Percentiles rank a stretch among this genome's conserved stretches.
These are phyloP conservation scores for Lodderomyces jiufengensis DNA, from an alignment of 1,139 yeast species.

Conservation along the genomic window DNA sequence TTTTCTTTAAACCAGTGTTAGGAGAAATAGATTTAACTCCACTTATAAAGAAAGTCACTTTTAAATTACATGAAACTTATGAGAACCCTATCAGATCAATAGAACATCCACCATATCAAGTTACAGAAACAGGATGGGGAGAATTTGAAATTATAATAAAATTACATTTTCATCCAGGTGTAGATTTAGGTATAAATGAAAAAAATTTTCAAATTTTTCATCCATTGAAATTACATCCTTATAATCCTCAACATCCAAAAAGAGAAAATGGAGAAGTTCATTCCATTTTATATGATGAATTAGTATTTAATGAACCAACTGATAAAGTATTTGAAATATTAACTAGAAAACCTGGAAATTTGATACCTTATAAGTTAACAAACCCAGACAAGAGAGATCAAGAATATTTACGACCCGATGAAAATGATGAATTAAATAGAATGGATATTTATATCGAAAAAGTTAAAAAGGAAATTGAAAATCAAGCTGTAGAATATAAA, in stretches of 20 bases:
- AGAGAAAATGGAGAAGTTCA: constrained; percentile 50
- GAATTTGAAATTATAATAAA: constrained; percentile 92
- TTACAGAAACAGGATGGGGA: constrained; percentile 99
- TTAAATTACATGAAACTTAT: constrained; percentile 93
- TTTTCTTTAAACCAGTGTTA: constrained; percentile 80
- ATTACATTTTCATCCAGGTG: constrained; percentile 78
- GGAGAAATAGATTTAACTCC: constrained; percentile 75
- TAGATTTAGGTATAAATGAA: constrained; percentile 63
- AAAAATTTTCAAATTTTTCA: constrained; percentile 85
- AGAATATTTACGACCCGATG: constrained; percentile 47
- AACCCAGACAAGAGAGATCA: constrained; percentile 42
- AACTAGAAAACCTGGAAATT: constrained; percentile 71
- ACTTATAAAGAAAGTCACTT: constrained; percentile 84
- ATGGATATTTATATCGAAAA: constrained; percentile 62
- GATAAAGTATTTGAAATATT: constrained; percentile 78
- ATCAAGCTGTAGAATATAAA: constrained; percentile 47
- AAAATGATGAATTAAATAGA: constrained; percentile 75
- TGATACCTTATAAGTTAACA: constrained; percentile 59
- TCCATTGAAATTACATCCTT: constrained; percentile 89
- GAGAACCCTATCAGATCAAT: constrained; percentile 78
- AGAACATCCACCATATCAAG: constrained; percentile 89
- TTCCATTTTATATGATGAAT: constrained; percentile 79
- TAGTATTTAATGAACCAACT: constrained; percentile 95
- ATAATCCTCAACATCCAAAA: constrained; percentile 47
- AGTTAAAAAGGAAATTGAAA: constrained; percentile 56